Conservation (phyloP, 1,139 yeast species). For the Suzukiozyma palmioleophila region DNA sequence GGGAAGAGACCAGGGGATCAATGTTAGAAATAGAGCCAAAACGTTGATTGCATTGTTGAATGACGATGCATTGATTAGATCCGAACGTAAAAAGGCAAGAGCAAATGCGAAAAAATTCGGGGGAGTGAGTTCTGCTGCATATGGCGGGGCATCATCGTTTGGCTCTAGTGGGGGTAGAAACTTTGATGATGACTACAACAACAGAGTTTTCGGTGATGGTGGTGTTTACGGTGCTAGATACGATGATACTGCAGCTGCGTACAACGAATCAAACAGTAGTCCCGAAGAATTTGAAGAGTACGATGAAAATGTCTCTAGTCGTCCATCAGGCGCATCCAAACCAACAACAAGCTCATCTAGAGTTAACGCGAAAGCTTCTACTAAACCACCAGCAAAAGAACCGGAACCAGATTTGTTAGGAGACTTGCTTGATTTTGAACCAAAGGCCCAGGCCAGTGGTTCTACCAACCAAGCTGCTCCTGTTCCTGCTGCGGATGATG, state of each 20-base stretch:
- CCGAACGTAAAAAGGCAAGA: slow-evolving; percentile 86
- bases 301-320: slow-evolving; percentile 41
- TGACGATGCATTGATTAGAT: slow-evolving; percentile 72
- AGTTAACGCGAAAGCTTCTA: slow-evolving; percentile 33
- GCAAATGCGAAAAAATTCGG: slow-evolving; percentile 77
- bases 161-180: slow-evolving; percentile 23
- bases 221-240: slow-evolving; percentile 72
- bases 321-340: slow-evolving; percentile 20
- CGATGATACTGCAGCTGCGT: slow-evolving; percentile 51
- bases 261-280: slow-evolving; percentile 36
- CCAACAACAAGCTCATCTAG: slow-evolving; percentile 43
- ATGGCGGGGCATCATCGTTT: slow-evolving; percentile 41
- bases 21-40: slow-evolving; percentile 88
- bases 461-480: slow-evolving; percentile 15
- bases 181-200: slow-evolving; percentile 51
- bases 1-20: slow-evolving; percentile 95
- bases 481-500: slow-evolving; percentile 53
- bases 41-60: slow-evolving; percentile 65
- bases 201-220: slow-evolving; percentile 73
- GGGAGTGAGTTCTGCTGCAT: slow-evolving; percentile 54
- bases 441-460: slow-evolving; percentile 15
- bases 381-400: slow-evolving; percentile 17
- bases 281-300: slow-evolving; percentile 66
- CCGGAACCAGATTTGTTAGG: slow-evolving; percentile 44
- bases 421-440: slow-evolving; percentile 55